Conservation (phyloP, 1,284 basidiomycete genomes). For the Ganoderma multipileum region DNA sequence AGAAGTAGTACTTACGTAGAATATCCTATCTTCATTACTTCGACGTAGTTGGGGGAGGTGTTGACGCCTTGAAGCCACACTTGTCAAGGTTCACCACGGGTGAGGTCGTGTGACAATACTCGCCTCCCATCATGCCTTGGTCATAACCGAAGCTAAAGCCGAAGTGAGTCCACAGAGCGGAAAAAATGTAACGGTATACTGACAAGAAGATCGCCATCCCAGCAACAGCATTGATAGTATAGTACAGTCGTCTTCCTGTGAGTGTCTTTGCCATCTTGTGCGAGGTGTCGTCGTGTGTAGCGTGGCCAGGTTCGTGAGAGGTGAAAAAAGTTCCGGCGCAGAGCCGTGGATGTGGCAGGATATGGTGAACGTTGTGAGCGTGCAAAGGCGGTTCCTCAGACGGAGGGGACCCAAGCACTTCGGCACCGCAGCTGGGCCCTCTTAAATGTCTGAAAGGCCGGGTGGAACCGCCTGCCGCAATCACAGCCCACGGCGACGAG, state of each 20-base stretch:
- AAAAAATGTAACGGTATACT: conserved; percentile 25
- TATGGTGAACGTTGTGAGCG: not conserved
- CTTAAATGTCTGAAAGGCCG: not conserved
- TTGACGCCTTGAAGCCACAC: conserved; percentile 44
- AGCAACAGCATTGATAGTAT: conserved; percentile 47
- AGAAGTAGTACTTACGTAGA: conserved; percentile 40
- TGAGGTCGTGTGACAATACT: not conserved
- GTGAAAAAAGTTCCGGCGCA: not conserved
- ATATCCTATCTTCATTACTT: conserved; percentile 50
- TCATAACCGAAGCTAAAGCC: conserved; percentile 56
- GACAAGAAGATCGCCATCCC: conserved; percentile 58
- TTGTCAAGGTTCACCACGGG: not conserved
- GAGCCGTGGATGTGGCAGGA: not conserved
- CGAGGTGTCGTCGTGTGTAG: not conserved
- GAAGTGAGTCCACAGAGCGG: not conserved
- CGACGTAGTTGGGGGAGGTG: conserved; percentile 54
- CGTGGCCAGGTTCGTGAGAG: not conserved
- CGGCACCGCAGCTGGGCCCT: not conserved
- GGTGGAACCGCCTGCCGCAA: conserved; percentile 4
- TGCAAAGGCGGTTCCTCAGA: not conserved
- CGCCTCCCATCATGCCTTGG: conserved; percentile 61
- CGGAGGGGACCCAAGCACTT: not conserved
- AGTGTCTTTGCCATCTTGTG: conserved; percentile 27
- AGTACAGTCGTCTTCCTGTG: conserved; percentile 39
- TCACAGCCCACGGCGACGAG: conserved; percentile 4